phyloP scores from a whole-genome alignment of 345 rosid genomes.

The Eutrema yunnanense region DNA sequence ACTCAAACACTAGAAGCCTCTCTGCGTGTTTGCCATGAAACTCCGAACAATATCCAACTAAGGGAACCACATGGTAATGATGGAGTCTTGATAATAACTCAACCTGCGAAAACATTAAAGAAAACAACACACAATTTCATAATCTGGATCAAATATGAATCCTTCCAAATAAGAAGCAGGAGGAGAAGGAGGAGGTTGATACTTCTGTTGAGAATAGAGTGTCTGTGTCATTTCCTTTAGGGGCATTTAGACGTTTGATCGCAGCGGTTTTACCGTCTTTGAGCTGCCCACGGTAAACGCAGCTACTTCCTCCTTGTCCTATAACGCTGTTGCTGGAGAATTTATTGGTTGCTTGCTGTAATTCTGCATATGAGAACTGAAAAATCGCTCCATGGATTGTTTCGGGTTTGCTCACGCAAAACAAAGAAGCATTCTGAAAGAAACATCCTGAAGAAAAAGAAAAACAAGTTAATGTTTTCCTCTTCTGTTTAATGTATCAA shows the following conservation, averaged over 20 bases:
- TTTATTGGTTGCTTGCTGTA: slow-evolving; percentile 70
- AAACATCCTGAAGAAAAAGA: slow-evolving; percentile 53
- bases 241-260: slow-evolving; percentile 64
- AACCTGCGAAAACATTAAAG: slow-evolving; percentile 41
- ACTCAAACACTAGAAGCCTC: slow-evolving; percentile 85
- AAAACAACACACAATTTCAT: not conserved
- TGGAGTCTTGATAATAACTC: slow-evolving; percentile 80
- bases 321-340: slow-evolving; percentile 65
- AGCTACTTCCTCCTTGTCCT: slow-evolving; percentile 91
- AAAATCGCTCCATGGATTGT: slow-evolving; percentile 47
- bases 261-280: slow-evolving; percentile 80
- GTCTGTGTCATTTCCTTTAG: slow-evolving; percentile 59
- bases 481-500: not conserved
- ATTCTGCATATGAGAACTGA: slow-evolving; percentile 62
- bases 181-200: slow-evolving; percentile 2
- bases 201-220: slow-evolving; percentile 72
- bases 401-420: slow-evolving; percentile 45
- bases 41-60: slow-evolving; percentile 84
- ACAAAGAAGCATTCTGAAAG: slow-evolving; percentile 42
- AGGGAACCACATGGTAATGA: slow-evolving; percentile 92
- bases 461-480: not conserved
- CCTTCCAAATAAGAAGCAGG: not conserved
- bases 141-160: not conserved
- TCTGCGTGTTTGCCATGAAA: slow-evolving; percentile 69
- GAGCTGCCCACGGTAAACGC: slow-evolving; percentile 79